Evolutionary conservation across 371 early-diverging fungal genomes (phyloP), one percentile per base, ranked within the genome.

Genomic region (Caulochytrium protostelioides): DNA sequence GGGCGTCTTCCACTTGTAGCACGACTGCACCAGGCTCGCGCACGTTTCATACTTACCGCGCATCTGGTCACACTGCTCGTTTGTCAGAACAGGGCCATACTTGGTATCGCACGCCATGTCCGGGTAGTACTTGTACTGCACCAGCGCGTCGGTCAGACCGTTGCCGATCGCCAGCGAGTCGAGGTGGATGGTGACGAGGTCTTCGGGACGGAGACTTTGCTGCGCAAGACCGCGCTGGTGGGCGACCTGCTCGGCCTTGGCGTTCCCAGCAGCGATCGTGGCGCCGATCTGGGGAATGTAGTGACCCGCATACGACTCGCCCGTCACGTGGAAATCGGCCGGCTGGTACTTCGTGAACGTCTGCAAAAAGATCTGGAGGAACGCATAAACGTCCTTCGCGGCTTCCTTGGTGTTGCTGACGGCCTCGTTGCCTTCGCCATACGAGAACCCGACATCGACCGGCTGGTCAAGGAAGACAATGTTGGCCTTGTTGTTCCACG

Each of bases 71-170:
- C 84, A 84, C 32, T 64, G 54, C 6, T 47, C 41, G 41, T 70
- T 54, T 15, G 54, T 46, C 19, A 85, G 52, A 18, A 83, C 72
- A 10, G 85, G 70, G 7, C 68, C 71, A 35, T 89, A 81, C 22
- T 45, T 38, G 41, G 70, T 72, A 26, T 76, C 68, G 49, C 82
- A 79, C 1, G 76, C 78, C 77, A 83, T 83, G 40, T 76, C 55
- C 12, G 80, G 66, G 50, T 84, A 92, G 54, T 74, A 83, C 50
- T 79, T 67, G 59, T 83, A 89, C 60, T 92, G 92, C 6, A 70
- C 57, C 35, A 76, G 56, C 17, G 85, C 83, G 42, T 89, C 86
- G 2, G 80, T 79, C 45, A 89, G 53, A 6, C 89, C 94, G 44
- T 92, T 92, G 23, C 92, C 92, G 29, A 89, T 77, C 38, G 78